A percentile compares a stretch with the other conserved stretches of the same genome.
Evolutionary conservation across 345 rosid species (phyloP).

Genomic region (Boechera divaricarpa): DNA sequence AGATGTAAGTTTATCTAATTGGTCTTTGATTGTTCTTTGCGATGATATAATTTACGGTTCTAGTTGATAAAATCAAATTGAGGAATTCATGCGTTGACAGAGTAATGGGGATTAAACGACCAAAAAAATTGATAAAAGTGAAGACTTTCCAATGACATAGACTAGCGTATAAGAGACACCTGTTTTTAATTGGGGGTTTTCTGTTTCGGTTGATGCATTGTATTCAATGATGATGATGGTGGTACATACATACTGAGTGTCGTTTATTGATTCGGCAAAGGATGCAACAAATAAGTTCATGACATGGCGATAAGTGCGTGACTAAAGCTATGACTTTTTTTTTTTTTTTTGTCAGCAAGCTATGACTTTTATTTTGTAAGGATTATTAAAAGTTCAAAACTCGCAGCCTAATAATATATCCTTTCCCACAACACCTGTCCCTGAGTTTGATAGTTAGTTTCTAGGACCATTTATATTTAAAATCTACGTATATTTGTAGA

Average conservation of each 20-base stretch:
- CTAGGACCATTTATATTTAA: conserved; percentile 26
- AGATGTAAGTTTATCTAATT: too few relatives aligned
- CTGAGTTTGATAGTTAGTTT: background rate
- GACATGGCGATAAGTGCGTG: conserved; percentile 25
- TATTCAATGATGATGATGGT: conserved; percentile 9
- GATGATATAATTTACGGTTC: background rate
- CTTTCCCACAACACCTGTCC: conserved; percentile 36
- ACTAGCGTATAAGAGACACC: conserved; percentile 22
- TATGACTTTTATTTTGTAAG: conserved; percentile 12
- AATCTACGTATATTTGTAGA: background rate
- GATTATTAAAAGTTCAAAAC: conserved; percentile 6
- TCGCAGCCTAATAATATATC: background rate
- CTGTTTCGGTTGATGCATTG: conserved; percentile 1
- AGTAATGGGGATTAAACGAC: background rate
- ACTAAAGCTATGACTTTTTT: conserved; percentile 12
- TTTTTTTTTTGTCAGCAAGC: background rate
- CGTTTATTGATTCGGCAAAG: conserved; percentile 9
- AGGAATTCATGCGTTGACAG: background rate
- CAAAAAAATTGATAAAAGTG: background rate
- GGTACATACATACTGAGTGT: conserved; percentile 5
- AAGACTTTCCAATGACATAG: conserved; percentile 9
- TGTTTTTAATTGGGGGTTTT: conserved; percentile 3
- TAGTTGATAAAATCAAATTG: background rate
- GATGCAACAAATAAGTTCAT: conserved; percentile 21
- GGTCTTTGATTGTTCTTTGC: background rate